Conservation (phyloP, 2,329 filamentous ascomycete genomes). For the Sclerotinia trifoliorum region DNA sequence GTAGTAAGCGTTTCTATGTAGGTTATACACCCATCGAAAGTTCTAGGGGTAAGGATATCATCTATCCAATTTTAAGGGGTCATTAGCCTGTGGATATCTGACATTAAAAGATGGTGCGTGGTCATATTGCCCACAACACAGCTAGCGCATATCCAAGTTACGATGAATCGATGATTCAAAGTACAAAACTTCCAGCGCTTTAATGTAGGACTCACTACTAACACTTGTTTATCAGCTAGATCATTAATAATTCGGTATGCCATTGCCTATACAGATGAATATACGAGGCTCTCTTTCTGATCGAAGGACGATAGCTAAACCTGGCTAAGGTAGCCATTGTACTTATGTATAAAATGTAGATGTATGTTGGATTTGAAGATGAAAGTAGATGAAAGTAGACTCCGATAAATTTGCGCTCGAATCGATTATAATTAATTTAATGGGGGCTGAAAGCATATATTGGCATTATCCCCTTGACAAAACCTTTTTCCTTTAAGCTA, state of each 20-base stretch:
- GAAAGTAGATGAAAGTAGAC: neutral
- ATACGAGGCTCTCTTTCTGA: neutral
- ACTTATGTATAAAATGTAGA: neutral
- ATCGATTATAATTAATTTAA: neutral
- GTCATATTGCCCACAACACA: neutral
- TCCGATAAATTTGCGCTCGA: neutral
- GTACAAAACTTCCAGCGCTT: neutral
- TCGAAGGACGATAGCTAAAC: conserved; percentile 1
- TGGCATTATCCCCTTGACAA: neutral
- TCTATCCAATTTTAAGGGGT: neutral
- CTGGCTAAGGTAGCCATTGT: neutral
- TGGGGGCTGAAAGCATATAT: neutral
- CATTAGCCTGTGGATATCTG: neutral
- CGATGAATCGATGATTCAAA: neutral
- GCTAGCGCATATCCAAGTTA: conserved; percentile 3
- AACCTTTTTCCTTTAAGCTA: neutral
- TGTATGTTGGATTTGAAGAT: neutral
- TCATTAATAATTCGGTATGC: neutral
- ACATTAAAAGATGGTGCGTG: neutral
- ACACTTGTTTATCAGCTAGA: too few species aligned
- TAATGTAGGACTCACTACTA: too few species aligned
- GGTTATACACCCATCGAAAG: neutral
- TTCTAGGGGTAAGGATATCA: neutral
- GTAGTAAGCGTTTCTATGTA: neutral
- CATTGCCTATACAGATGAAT: neutral